phyloP scores from a whole-genome alignment of 257 asterid species.

The Phtheirospermum japonicum region DNA sequence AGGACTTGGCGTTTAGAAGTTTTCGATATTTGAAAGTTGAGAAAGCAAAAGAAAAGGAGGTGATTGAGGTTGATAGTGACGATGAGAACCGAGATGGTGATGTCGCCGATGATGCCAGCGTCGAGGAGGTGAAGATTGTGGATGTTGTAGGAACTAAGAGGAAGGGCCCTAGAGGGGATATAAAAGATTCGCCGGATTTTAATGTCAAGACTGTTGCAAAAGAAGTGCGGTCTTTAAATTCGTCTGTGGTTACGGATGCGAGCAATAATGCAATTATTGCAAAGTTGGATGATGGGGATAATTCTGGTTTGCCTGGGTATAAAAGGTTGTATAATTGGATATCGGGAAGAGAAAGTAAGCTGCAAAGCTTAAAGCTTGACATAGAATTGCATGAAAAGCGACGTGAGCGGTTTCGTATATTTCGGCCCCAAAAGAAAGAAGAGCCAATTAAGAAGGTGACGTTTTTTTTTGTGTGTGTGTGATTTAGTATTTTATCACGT shows the following conservation, averaged over 20 bases:
- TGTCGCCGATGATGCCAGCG: constrained; percentile 34
- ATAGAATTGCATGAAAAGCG: constrained; percentile 37
- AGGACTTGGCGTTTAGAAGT: constrained; percentile 20
- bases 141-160: constrained; percentile 15
- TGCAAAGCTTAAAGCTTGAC: constrained; percentile 25
- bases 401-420: constrained; percentile 14
- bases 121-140: constrained; percentile 38
- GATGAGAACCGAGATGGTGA: constrained; percentile 17
- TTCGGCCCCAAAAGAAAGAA: constrained; percentile 44
- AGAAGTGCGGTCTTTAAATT: constrained; percentile 39
- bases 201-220: constrained; percentile 28
- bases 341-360: constrained; percentile 31
- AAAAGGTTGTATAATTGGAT: constrained; percentile 1
- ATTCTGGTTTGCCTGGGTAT: constrained; percentile 10
- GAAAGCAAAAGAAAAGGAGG: constrained; percentile 35
- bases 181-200: background rate
- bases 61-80: constrained; percentile 41
- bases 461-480: constrained; percentile 2
- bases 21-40: background rate
- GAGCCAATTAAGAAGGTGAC: constrained; percentile 51
- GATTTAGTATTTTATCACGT: background rate
- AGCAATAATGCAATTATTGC: background rate
- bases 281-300: constrained; percentile 35
- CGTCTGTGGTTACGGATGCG: constrained; percentile 38
- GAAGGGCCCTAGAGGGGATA: background rate